These are phyloP conservation scores for Epithemia pelagica DNA, from an alignment of 108 stramenopile genomes.

Conservation along the genomic window DNA sequence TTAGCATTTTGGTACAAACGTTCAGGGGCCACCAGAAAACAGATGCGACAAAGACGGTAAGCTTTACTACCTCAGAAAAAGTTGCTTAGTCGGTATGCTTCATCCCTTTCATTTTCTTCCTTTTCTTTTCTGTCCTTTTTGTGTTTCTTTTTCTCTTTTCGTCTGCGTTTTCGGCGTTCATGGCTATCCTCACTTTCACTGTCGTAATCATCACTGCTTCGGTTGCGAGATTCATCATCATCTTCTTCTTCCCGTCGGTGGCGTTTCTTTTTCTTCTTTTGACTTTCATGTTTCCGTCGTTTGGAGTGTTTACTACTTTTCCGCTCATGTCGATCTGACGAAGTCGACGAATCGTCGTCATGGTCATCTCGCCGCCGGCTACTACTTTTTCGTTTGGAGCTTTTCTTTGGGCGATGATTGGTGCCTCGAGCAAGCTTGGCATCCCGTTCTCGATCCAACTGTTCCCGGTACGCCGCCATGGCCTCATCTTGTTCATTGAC, in stretches of 20 bases:
- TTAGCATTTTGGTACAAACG: no score
- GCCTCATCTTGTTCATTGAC: conserved; percentile 76
- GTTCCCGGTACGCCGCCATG: conserved; percentile 90
- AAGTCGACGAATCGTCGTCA: neutral
- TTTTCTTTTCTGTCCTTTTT: conserved; percentile 5
- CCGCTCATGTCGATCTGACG: neutral
- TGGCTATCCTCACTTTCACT: neutral
- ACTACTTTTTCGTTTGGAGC: conserved; percentile 43
- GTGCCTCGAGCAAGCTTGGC: conserved; percentile 49
- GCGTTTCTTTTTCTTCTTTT: conserved; percentile 6
- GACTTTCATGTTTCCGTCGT: conserved; percentile 2
- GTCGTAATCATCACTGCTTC: conserved; percentile 2
- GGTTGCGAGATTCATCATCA: conserved; percentile 1
- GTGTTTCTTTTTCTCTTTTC: conserved; percentile 20
- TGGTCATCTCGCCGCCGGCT: conserved; percentile 2
- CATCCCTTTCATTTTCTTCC: conserved; percentile 13
- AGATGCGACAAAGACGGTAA: no score
- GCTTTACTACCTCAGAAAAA: conserved; percentile 15
- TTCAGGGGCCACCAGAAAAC: no score
- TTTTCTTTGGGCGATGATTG: conserved; percentile 41
- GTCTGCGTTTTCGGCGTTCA: neutral
- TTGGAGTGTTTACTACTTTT: neutral
- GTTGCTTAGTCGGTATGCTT: conserved; percentile 8
- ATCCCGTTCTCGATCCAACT: conserved; percentile 89
- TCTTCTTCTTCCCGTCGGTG: neutral